These are phyloP conservation scores for Xylaria arbuscula DNA, from an alignment of 2,329 filamentous ascomycete species.

Conservation along the genomic window DNA sequence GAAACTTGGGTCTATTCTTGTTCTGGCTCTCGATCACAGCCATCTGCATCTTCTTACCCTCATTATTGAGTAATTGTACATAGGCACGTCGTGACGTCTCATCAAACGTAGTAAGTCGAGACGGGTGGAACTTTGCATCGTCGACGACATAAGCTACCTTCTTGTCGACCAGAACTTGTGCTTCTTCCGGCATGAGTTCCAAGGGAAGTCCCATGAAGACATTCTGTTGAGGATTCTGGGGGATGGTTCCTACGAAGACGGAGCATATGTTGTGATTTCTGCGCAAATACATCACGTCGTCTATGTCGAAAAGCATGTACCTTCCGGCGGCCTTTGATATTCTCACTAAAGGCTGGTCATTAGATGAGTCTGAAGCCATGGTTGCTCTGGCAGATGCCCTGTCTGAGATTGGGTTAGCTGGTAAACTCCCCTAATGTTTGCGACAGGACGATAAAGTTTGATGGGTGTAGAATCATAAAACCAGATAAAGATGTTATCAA, in stretches of 20 bases:
- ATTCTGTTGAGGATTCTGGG: constrained; percentile 94
- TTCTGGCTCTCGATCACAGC: constrained; percentile 40
- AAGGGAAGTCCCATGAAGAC: constrained; percentile 90
- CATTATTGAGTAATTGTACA: constrained; percentile 65
- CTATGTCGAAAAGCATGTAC: constrained; percentile 90
- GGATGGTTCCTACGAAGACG: constrained; percentile 85
- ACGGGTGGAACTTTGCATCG: constrained; percentile 76
- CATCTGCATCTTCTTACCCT: constrained; percentile 53
- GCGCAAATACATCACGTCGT: constrained; percentile 81
- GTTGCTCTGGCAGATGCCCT: constrained; percentile 21
- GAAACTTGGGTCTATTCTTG: constrained; percentile 31
- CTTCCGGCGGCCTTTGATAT: constrained; percentile 84
- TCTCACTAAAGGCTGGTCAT: constrained; percentile 63
- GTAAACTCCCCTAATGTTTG: constrained; percentile 23
- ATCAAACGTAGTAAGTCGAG: constrained; percentile 69
- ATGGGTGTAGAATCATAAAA: constrained; percentile 56
- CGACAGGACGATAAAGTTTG: constrained; percentile 43
- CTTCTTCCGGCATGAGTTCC: constrained; percentile 92
- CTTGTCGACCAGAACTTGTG: constrained; percentile 80
- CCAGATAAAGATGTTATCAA: constrained; percentile 60
- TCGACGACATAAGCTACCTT: constrained; percentile 83
- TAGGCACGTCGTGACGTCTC: constrained; percentile 71
- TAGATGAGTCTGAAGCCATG: constrained; percentile 40
- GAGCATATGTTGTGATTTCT: constrained; percentile 86
- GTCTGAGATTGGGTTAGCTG: constrained; percentile 39